Conservation (phyloP, 108 stramenopile species). For the Aurantiochytrium sp. region DNA sequence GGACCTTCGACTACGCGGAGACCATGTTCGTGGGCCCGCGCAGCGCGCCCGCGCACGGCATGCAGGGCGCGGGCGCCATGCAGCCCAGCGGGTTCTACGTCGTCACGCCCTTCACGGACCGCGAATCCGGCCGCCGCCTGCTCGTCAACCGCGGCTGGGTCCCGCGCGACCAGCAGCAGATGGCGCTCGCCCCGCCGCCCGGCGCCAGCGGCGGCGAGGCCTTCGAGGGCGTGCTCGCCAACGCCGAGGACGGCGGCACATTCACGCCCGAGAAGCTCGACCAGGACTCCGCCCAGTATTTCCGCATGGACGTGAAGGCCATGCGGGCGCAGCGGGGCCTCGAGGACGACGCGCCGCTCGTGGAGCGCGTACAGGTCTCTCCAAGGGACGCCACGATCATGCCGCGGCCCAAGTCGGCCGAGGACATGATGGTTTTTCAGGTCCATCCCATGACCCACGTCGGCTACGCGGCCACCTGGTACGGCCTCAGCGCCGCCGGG, state of each 20-base stretch:
- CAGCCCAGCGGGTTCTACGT: not conserved
- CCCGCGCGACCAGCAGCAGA: not conserved
- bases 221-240: not conserved
- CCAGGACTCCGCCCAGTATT: not conserved
- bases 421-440: not conserved
- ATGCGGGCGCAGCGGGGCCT: not conserved
- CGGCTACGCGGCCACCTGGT: slow-evolving; percentile 28
- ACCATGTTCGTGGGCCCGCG: slow-evolving; percentile 3
- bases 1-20: not conserved
- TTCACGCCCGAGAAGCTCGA: not conserved
- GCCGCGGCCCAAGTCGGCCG: not conserved
- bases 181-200: not conserved
- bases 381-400: not conserved
- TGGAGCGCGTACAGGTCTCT: not conserved
- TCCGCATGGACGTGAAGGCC: not conserved
- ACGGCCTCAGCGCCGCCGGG: not conserved
- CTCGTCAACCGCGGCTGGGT: slow-evolving; percentile 18
- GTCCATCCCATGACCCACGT: slow-evolving; percentile 10
- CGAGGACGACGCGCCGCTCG: not conserved
- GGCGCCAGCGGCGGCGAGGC: not conserved
- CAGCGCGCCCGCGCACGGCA: not conserved
- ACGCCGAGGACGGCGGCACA: not conserved
- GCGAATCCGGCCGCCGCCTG: not conserved
- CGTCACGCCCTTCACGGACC: not conserved
- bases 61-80: not conserved